These are phyloP conservation scores for Cystofilobasidium ferigula DNA, from an alignment of 768 basidiomycete species.

Conservation along the genomic window DNA sequence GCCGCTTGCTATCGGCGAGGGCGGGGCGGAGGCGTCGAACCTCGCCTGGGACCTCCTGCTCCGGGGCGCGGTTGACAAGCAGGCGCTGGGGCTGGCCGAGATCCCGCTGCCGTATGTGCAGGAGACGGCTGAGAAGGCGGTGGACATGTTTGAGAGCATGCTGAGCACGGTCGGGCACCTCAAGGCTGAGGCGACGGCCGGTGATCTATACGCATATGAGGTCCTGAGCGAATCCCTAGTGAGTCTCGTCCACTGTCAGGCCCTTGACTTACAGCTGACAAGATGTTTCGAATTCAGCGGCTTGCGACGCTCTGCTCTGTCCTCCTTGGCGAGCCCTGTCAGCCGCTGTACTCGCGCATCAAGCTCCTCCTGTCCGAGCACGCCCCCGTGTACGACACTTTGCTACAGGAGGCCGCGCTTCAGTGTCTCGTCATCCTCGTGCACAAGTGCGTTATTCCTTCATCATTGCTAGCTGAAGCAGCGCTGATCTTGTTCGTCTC, in stretches of 20 bases:
- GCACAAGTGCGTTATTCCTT: slow-evolving; percentile 49
- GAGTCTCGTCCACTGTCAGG: slow-evolving; percentile 27
- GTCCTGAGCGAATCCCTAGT: slow-evolving; percentile 85
- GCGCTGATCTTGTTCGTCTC: background rate
- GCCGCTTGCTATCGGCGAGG: slow-evolving; percentile 35
- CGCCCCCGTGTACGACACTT: slow-evolving; percentile 66
- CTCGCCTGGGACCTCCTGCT: slow-evolving; percentile 62
- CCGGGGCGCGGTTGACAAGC: slow-evolving; percentile 1
- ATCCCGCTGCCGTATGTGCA: slow-evolving; percentile 40
- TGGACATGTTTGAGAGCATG: slow-evolving; percentile 68
- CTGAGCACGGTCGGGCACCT: slow-evolving; percentile 69
- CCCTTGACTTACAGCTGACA: background rate
- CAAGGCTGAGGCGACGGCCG: slow-evolving; percentile 59
- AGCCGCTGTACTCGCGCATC: slow-evolving; percentile 57
- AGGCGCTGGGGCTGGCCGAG: slow-evolving; percentile 37
- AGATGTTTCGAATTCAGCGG: slow-evolving; percentile 49
- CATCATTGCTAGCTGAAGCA: no score
- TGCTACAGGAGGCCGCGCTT: slow-evolving; percentile 80
- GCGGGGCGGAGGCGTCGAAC: slow-evolving; percentile 72
- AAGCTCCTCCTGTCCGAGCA: slow-evolving; percentile 66
- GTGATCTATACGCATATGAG: slow-evolving; percentile 81
- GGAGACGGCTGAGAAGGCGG: slow-evolving; percentile 49
- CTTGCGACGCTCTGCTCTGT: slow-evolving; percentile 69
- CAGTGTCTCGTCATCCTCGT: slow-evolving; percentile 75
- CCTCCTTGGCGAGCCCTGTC: slow-evolving; percentile 56